These are phyloP conservation scores for Ceratocystis harringtonii DNA, from an alignment of 2,329 filamentous ascomycete genomes.

Conservation along the genomic window DNA sequence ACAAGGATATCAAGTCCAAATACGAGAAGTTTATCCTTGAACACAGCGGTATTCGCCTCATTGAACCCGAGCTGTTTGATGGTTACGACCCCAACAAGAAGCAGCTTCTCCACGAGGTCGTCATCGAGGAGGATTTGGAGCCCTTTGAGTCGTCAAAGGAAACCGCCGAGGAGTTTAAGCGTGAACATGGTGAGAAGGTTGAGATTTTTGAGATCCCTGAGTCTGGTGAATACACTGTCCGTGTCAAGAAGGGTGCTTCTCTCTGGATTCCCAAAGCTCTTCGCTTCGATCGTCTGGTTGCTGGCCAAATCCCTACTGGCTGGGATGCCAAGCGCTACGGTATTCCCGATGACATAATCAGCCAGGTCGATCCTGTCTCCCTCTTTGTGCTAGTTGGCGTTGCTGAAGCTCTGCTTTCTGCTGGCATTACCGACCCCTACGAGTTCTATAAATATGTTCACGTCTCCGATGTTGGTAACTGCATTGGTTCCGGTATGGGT, in stretches of 20 bases:
- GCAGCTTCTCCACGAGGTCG: conserved; percentile 92
- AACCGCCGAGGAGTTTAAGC: conserved; percentile 92
- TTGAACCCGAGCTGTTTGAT: conserved; percentile 91
- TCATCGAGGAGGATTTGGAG: conserved; percentile 92
- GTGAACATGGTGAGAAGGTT: conserved; percentile 92
- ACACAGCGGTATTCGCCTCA: conserved; percentile 91
- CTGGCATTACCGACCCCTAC: conserved; percentile 95
- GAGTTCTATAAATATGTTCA: conserved; percentile 99
- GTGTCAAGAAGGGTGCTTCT: conserved; percentile 86
- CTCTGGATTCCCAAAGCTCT: conserved; percentile 95
- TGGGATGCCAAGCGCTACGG: conserved; percentile 96
- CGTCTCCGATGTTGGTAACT: conserved; percentile 95
- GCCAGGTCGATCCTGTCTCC: conserved; percentile 91
- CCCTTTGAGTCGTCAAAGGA: conserved; percentile 96
- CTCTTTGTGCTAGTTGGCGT: conserved; percentile 90
- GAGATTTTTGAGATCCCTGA: conserved; percentile 93
- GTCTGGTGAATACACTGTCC: conserved; percentile 85
- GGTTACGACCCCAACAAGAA: conserved; percentile 98
- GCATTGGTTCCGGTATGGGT: conserved; percentile 95
- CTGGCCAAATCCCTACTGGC: conserved; percentile 89
- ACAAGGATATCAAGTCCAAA: conserved; percentile 94
- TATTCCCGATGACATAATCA: conserved; percentile 93
- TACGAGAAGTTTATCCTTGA: conserved; percentile 96
- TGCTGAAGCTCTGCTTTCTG: conserved; percentile 75
- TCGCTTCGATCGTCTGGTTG: conserved; percentile 91